phyloP scores from a whole-genome alignment of 179 eudicot genomes.

The Actinidia chinensis region DNA sequence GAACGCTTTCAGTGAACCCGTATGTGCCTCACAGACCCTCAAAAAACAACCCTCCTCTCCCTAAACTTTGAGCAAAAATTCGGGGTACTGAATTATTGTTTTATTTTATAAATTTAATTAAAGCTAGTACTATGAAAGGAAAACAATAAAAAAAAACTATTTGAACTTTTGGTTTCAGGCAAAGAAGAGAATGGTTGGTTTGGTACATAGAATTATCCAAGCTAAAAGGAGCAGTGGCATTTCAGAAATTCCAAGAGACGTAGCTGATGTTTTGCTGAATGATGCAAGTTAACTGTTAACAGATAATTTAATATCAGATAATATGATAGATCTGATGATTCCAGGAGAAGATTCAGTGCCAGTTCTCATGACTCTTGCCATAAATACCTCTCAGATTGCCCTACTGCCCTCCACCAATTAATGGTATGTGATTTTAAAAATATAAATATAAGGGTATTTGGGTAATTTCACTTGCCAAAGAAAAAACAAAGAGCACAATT shows the following conservation, averaged over 20 bases:
- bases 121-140: no score
- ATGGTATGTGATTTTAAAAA: constrained; percentile 36
- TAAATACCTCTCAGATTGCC: constrained; percentile 78
- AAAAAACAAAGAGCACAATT: no score
- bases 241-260: constrained; percentile 49
- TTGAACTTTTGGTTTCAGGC: constrained; percentile 44
- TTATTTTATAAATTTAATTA: no score
- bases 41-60: no score
- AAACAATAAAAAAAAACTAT: not conserved
- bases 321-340: constrained; percentile 93
- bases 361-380: constrained; percentile 72
- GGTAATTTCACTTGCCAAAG: no score
- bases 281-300: constrained; percentile 66
- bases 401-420: constrained; percentile 63
- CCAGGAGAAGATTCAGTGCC: constrained; percentile 99
- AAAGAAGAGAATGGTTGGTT: constrained; percentile 74
- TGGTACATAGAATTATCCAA: constrained; percentile 55
- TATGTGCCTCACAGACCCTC: no score
- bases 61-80: no score
- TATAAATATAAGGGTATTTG: no score
- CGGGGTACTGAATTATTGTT: no score
- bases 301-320: constrained; percentile 74
- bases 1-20: no score
- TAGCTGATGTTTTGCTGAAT: constrained; percentile 61
- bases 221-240: constrained; percentile 38